A percentile compares a stretch with the other conserved stretches of the same genome.
Evolutionary conservation across 192 early-diverging fungal genomes (phyloP).

Genomic region (Coemansia interrupta): DNA sequence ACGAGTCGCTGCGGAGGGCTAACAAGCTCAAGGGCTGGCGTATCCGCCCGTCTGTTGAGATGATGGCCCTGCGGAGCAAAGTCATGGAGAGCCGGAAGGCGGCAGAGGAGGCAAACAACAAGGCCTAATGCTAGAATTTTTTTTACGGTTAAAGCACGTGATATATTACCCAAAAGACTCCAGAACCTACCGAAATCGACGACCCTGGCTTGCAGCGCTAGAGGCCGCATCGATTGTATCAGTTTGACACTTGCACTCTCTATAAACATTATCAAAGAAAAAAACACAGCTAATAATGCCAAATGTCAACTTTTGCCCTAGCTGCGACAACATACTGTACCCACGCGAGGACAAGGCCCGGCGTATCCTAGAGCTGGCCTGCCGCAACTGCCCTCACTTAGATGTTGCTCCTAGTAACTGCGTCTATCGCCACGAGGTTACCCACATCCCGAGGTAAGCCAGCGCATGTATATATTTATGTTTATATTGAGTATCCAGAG

Average conservation of each 20-base stretch:
- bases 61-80: conserved; percentile 18
- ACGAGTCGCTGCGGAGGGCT: conserved; percentile 21
- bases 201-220: too few species aligned
- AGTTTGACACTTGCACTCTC: too few species aligned
- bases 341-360: conserved; percentile 64
- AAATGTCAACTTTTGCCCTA: conserved; percentile 41
- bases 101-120: background rate
- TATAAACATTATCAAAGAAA: background rate
- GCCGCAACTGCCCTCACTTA: conserved; percentile 72
- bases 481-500: background rate
- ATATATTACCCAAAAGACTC: conserved; percentile 2
- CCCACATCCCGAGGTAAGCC: conserved; percentile 52
- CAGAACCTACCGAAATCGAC: background rate
- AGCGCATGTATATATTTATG: background rate
- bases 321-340: conserved; percentile 78
- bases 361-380: conserved; percentile 63
- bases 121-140: background rate
- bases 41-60: conserved; percentile 22
- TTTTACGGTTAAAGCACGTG: background rate
- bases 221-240: too few species aligned
- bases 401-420: conserved; percentile 67
- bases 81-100: conserved; percentile 8
- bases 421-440: conserved; percentile 74
- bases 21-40: conserved; percentile 51
- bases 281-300: conserved; percentile 22